phyloP scores from a whole-genome alignment of 805 yeast species.

The Candida ficus region DNA sequence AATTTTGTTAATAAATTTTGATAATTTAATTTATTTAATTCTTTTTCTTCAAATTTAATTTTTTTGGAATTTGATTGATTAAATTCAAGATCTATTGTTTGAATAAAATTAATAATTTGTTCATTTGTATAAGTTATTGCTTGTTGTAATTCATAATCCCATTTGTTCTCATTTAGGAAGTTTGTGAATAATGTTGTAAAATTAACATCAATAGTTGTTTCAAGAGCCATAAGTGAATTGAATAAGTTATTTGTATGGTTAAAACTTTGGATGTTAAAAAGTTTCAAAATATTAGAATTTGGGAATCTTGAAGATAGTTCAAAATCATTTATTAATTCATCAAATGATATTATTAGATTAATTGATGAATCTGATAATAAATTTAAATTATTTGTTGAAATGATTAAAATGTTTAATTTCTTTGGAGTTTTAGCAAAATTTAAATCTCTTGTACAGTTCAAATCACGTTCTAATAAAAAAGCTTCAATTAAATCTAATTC shows the following conservation, averaged over 20 bases:
- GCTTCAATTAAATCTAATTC: constrained; percentile 80
- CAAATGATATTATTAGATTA: constrained; percentile 45
- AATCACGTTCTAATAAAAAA: constrained; percentile 62
- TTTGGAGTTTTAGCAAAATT: not conserved
- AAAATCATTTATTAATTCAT: constrained; percentile 33
- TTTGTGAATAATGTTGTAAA: constrained; percentile 34
- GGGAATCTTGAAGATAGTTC: constrained; percentile 33
- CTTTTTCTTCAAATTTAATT: constrained; percentile 14
- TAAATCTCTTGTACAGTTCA: constrained; percentile 62
- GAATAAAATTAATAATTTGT: constrained; percentile 14
- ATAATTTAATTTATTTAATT: constrained; percentile 28
- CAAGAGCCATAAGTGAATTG: too few species aligned
- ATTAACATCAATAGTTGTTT: too few species aligned
- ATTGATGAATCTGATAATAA: too few species aligned
- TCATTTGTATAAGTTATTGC: constrained; percentile 13
- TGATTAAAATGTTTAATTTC: constrained; percentile 23
- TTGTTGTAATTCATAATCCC: constrained; percentile 11
- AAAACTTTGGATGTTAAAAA: too few species aligned
- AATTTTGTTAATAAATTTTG: constrained; percentile 33
- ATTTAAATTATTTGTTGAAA: constrained; percentile 2
- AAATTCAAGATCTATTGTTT: not conserved
- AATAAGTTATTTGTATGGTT: too few species aligned
- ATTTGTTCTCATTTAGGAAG: constrained; percentile 9
- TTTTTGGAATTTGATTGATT: constrained; percentile 1
- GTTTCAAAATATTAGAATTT: constrained; percentile 38